phyloP scores from a whole-genome alignment of 768 basidiomycete genomes.

The Hebeloma cylindrosporum region DNA sequence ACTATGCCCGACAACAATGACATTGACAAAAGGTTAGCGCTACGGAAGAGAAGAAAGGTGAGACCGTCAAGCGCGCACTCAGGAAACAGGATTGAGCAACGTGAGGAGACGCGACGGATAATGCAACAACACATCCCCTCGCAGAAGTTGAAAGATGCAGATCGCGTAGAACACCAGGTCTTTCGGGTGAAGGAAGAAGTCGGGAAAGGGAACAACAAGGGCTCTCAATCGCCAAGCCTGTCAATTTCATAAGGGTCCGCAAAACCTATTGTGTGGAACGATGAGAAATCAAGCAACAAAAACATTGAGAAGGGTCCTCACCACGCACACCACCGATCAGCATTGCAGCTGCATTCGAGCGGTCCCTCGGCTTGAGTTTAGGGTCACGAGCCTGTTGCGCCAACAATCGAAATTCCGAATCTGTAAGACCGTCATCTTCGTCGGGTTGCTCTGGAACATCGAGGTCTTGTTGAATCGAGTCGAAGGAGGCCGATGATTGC shows the following conservation, averaged over 20 bases:
- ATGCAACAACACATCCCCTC: too few species aligned
- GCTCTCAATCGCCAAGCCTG: too few species aligned
- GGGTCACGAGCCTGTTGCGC: neutral
- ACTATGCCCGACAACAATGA: too few species aligned
- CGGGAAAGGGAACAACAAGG: too few species aligned
- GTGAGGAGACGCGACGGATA: too few species aligned
- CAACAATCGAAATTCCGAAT: neutral
- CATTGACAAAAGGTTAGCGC: too few species aligned
- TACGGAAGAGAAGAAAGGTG: too few species aligned
- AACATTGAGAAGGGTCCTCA: neutral
- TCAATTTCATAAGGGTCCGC: neutral
- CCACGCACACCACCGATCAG: neutral
- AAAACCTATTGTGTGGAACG: neutral
- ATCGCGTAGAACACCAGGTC: too few species aligned
- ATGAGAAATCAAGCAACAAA: neutral
- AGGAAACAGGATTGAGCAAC: too few species aligned
- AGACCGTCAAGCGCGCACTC: too few species aligned
- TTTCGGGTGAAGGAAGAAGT: too few species aligned
- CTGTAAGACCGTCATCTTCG: neutral
- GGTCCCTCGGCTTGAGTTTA: neutral
- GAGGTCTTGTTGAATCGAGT: neutral
- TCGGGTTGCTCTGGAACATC: neutral
- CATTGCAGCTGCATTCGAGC: neutral
- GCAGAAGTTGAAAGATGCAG: too few species aligned
- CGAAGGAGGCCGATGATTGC: neutral